Evolutionary conservation across 192 early-diverging fungal species (phyloP).

Genomic region (Phlyctochytrium arcticum): DNA sequence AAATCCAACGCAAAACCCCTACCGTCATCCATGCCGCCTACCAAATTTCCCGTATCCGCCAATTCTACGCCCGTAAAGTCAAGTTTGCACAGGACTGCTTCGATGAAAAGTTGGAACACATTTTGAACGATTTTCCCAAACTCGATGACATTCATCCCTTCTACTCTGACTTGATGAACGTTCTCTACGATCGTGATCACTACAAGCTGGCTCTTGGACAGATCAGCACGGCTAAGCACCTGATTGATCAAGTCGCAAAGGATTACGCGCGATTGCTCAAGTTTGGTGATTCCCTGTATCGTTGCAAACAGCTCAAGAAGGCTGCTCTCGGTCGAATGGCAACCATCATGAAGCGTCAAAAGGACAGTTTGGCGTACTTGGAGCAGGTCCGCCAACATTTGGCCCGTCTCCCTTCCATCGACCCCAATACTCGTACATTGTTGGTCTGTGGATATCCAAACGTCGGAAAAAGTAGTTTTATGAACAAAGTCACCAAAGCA

Average conservation of each 20-base stretch:
- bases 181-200: conserved; percentile 99
- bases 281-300: conserved; percentile 98
- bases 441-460: conserved; percentile 99
- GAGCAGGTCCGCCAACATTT: conserved; percentile 99
- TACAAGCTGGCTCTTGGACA: conserved; percentile 99
- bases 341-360: conserved; percentile 98
- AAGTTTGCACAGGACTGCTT: conserved; percentile 96
- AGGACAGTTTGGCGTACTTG: conserved; percentile 92
- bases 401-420: conserved; percentile 96
- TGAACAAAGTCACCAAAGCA: conserved; percentile 98
- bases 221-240: conserved; percentile 94
- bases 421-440: conserved; percentile 98
- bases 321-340: conserved; percentile 98
- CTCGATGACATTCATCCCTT: conserved; percentile 99
- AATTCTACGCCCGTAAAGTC: conserved; percentile 99
- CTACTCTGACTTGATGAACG: conserved; percentile 99
- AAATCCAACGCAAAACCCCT: conserved; percentile 97
- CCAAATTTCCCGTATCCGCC: conserved; percentile 93
- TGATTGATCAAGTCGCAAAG: conserved; percentile 96
- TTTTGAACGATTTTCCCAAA: conserved; percentile 95
- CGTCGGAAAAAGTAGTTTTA: conserved; percentile 97
- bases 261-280: conserved; percentile 96
- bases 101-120: conserved; percentile 92
- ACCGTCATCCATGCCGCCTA: conserved; percentile 96
- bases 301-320: conserved; percentile 98